phyloP scores from a whole-genome alignment of 176 grass and related monocot genomes.

The Themeda triandra region DNA sequence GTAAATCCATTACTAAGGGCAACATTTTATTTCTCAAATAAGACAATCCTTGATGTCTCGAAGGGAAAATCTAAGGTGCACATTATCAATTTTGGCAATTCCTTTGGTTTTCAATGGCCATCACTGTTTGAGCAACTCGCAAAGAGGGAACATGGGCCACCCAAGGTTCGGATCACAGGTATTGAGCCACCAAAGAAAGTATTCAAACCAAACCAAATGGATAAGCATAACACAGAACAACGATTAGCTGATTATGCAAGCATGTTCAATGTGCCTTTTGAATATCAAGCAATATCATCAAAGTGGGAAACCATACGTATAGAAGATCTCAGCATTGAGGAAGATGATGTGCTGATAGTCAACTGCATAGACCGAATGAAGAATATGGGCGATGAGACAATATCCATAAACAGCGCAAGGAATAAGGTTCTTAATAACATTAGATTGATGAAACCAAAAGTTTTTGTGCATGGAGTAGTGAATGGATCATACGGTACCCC shows the following conservation, averaged over 20 bases:
- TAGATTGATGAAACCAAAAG: conserved; percentile 24
- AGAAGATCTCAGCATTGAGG: conserved; percentile 26
- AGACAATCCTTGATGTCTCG: conserved; percentile 47
- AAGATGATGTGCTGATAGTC: conserved; percentile 33
- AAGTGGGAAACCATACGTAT: conserved; percentile 50
- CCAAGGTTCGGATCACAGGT: conserved; percentile 65
- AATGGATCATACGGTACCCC: conserved; percentile 38
- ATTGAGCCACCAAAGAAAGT: conserved; percentile 52
- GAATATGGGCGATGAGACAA: conserved; percentile 37
- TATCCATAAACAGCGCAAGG: conserved; percentile 34
- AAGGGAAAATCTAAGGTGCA: conserved; percentile 46
- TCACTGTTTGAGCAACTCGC: conserved; percentile 53
- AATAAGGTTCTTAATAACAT: conserved; percentile 26
- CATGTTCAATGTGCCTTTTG: conserved; percentile 60
- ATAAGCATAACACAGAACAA: conserved; percentile 24
- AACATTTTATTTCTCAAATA: conserved; percentile 46
- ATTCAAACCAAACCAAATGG: conserved; percentile 36
- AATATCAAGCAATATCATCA: conserved; percentile 52
- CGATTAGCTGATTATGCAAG: conserved; percentile 52
- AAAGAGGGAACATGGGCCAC: conserved; percentile 32
- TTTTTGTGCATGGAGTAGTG: conserved; percentile 28
- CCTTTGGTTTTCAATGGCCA: conserved; percentile 75
- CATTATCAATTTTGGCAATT: conserved; percentile 74
- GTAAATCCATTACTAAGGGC: conserved; percentile 38
- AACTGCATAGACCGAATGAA: conserved; percentile 31